A percentile compares a stretch with the other conserved stretches of the same genome.
phyloP scores from a whole-genome alignment of 495 filamentous ascomycete genomes.

The Tirmania nivea region DNA sequence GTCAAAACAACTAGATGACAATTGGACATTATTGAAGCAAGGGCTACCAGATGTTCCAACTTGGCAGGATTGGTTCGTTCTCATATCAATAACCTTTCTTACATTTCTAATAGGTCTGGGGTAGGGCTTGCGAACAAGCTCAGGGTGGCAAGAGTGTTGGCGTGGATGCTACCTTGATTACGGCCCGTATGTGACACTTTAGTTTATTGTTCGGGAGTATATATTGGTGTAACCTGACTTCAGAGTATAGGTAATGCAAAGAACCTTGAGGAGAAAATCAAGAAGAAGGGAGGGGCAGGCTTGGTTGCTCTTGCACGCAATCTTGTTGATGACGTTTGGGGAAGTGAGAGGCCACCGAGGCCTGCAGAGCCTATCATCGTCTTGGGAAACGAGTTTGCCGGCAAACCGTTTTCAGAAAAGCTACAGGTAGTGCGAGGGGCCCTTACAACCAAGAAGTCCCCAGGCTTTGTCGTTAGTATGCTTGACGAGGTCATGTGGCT shows the following conservation, averaged over 20 bases:
- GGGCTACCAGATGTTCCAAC: conserved; percentile 84
- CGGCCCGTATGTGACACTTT: conserved; percentile 30
- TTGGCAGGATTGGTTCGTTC: conserved; percentile 82
- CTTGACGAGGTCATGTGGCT: conserved; percentile 97
- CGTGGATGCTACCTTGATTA: conserved; percentile 78
- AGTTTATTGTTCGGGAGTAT: background rate
- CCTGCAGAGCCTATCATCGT: conserved; percentile 57
- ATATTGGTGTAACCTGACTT: conserved; percentile 21
- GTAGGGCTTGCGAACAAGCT: conserved; percentile 55
- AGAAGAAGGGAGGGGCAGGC: conserved; percentile 62
- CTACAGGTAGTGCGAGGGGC: conserved; percentile 74
- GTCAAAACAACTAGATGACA: conserved; percentile 68
- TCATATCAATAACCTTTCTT: background rate
- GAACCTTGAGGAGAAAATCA: conserved; percentile 68
- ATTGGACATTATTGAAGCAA: conserved; percentile 84
- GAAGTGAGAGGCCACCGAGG: conserved; percentile 41
- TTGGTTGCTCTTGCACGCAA: conserved; percentile 56
- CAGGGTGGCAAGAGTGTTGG: conserved; percentile 70
- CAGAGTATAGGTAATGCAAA: conserved; percentile 36
- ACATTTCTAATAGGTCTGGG: background rate
- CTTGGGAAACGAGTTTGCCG: conserved; percentile 49
- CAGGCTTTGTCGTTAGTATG: conserved; percentile 81
- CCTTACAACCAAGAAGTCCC: conserved; percentile 71
- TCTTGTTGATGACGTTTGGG: conserved; percentile 78
- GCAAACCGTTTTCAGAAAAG: conserved; percentile 67